Conservation (phyloP, 495 filamentous ascomycete genomes). For the Penicillium salamii region DNA sequence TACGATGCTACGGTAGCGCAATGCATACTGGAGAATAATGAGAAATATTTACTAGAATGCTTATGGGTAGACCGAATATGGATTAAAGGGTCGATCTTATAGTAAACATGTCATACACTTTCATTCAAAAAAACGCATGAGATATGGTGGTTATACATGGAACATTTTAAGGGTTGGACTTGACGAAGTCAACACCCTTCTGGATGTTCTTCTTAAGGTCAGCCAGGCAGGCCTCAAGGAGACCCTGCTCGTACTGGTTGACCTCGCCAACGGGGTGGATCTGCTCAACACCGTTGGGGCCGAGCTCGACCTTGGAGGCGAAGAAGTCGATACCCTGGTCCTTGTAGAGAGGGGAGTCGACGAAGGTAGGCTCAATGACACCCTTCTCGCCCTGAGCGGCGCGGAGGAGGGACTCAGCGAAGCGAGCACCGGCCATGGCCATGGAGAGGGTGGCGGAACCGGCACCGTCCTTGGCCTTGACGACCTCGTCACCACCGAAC, state of each 20-base stretch:
- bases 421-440: slow-evolving; percentile 97
- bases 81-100: slow-evolving; percentile 21
- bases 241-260: slow-evolving; percentile 79
- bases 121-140: slow-evolving; percentile 3
- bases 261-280: slow-evolving; percentile 81
- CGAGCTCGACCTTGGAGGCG: slow-evolving; percentile 88
- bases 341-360: slow-evolving; percentile 96
- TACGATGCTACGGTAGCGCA: slow-evolving; percentile 1
- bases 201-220: slow-evolving; percentile 90
- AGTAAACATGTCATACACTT: slow-evolving; percentile 17
- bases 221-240: slow-evolving; percentile 75
- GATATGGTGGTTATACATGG: slow-evolving; percentile 21
- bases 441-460: slow-evolving; percentile 98
- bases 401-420: slow-evolving; percentile 91
- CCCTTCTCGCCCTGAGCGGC: slow-evolving; percentile 92
- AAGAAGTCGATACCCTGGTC: slow-evolving; percentile 96
- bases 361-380: slow-evolving; percentile 93
- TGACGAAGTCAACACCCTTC: slow-evolving; percentile 71
- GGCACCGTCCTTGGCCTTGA: slow-evolving; percentile 97
- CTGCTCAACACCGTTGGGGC: slow-evolving; percentile 93
- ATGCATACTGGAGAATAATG: neutral
- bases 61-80: neutral
- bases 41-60: neutral
- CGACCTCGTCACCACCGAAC: slow-evolving; percentile 99
- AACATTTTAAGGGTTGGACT: slow-evolving; percentile 61